Base-by-base conservation (phyloP, 371 early-diverging fungal genomes). In the Mortierella sp. region DNA sequence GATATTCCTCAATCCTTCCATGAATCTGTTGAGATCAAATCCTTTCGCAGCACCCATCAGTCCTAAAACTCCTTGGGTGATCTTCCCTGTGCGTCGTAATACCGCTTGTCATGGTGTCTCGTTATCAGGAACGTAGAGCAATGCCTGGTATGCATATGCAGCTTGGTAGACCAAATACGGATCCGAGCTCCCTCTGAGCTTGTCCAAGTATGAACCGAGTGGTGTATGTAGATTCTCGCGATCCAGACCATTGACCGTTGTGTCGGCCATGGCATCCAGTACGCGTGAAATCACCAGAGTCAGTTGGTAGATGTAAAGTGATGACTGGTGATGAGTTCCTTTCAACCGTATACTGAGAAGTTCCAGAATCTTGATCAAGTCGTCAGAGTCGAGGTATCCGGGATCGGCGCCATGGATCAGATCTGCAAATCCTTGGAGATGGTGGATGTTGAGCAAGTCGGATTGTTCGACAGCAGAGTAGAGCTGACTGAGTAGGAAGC, bases 191-290 rank as follows among this genome's bases (percentile, higher is more conserved):
- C n/a, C 14, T 31, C 45, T 18, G 2, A 53, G 45, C 5, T 21
- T 27, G 42, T 31, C 7, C 39, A 61, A 24, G 24, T 30, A 53
- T 21, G 39, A 42, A 0, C n/a, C n/a, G n/a, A n/a, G n/a, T n/a
- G n/a, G n/a, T n/a, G n/a, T n/a, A n/a, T n/a, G 42, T 9, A 59
- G 51, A 1, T 59, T 18, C 10, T 31, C 51, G 3, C 60, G 60
- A 1, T 50, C 27, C 13, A 59, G n/a, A 39, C 51, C 60, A 26
- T 3, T 30, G 51, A 59, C 42, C 8, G 49, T 7, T 7, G 23
- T 41, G 24, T 51, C 60, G 9, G n/a, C 50, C 60, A 59, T 59
- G 23, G 60, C 51, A 23, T 59, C 60, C 39, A 59, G 46, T 16
- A 59, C 60, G 24, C 19, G 23, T 27, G 60, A 59, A 2, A 59